Evolutionary conservation across 2,329 filamentous ascomycete genomes (phyloP).

Genomic region (Elsinoe fawcettii): DNA sequence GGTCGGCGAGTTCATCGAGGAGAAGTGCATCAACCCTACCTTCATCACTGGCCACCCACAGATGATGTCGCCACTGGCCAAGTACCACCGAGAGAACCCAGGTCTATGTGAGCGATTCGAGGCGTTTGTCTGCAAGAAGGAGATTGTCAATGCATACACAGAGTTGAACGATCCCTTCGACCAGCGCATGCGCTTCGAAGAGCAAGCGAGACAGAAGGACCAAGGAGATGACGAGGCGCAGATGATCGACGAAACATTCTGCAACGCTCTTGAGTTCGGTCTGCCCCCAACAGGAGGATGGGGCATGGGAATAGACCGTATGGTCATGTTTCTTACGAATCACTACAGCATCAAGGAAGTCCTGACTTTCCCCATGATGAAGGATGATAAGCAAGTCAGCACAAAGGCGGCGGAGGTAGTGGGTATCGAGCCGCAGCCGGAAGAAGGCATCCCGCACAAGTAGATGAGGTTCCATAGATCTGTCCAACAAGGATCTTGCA

Average conservation of each 20-base stretch:
- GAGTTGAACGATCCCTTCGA: conserved; percentile 97
- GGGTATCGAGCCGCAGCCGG: conserved; percentile 50
- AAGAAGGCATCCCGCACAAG: conserved; percentile 40
- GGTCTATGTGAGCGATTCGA: conserved; percentile 96
- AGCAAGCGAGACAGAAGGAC: conserved; percentile 92
- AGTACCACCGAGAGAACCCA: conserved; percentile 74
- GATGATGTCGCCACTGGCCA: conserved; percentile 93
- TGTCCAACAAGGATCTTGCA: conserved; percentile 3
- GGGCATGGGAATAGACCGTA: conserved; percentile 90
- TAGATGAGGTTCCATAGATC: conserved; percentile 5
- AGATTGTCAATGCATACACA: conserved; percentile 94
- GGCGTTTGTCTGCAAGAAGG: conserved; percentile 94
- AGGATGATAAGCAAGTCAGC: conserved; percentile 57
- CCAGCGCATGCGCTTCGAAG: conserved; percentile 83
- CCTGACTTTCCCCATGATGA: conserved; percentile 95
- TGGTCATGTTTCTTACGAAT: conserved; percentile 93
- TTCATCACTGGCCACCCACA: conserved; percentile 75
- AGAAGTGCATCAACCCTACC: conserved; percentile 86
- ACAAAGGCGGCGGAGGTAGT: conserved; percentile 55
- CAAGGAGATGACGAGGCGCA: conserved; percentile 97
- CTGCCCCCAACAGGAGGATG: conserved; percentile 91
- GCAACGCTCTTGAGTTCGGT: conserved; percentile 79
- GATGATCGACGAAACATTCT: conserved; percentile 92
- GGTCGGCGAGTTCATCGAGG: conserved; percentile 84
- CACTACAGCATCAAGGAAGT: conserved; percentile 97